Evolutionary conservation across 805 yeast genomes (phyloP).

Genomic region (Starmerella vaccinii): DNA sequence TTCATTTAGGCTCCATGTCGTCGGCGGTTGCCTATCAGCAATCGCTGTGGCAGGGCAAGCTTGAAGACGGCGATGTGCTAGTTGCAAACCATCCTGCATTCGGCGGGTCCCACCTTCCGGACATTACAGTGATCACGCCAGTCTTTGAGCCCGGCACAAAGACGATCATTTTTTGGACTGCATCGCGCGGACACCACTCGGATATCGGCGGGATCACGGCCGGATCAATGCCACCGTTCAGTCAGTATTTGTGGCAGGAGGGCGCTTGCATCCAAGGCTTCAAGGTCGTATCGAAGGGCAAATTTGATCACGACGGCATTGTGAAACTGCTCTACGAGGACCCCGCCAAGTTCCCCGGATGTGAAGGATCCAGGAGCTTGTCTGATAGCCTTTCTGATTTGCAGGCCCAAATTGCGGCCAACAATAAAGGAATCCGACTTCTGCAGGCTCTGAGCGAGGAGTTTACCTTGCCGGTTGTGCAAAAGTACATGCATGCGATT

Average conservation of each 20-base stretch:
- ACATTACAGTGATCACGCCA: slow-evolving; percentile 87
- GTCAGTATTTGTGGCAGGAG: slow-evolving; percentile 75
- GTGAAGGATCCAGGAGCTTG: slow-evolving; percentile 79
- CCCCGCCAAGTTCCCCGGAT: slow-evolving; percentile 74
- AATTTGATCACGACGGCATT: slow-evolving; percentile 64
- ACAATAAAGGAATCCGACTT: slow-evolving; percentile 68
- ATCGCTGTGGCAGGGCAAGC: slow-evolving; percentile 49
- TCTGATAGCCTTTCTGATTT: slow-evolving; percentile 76
- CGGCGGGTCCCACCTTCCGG: slow-evolving; percentile 85
- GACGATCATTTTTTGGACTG: slow-evolving; percentile 71
- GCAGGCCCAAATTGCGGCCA: slow-evolving; percentile 82
- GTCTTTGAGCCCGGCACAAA: slow-evolving; percentile 47
- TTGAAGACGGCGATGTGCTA: slow-evolving; percentile 64
- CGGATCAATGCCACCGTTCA: slow-evolving; percentile 91
- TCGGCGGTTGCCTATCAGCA: slow-evolving; percentile 64
- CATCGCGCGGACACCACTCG: slow-evolving; percentile 92
- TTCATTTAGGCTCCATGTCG: slow-evolving; percentile 78
- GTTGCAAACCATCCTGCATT: slow-evolving; percentile 72
- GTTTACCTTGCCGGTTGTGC: slow-evolving; percentile 49
- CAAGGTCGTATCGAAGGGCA: slow-evolving; percentile 58
- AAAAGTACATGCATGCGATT: slow-evolving; percentile 70
- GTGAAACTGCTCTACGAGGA: slow-evolving; percentile 51
- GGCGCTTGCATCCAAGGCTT: slow-evolving; percentile 82
- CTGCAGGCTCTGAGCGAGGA: slow-evolving; percentile 52
- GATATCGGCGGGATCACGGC: slow-evolving; percentile 90